These are phyloP conservation scores for Dentiscutata heterogama DNA, from an alignment of 371 early-diverging fungal species.

Conservation along the genomic window DNA sequence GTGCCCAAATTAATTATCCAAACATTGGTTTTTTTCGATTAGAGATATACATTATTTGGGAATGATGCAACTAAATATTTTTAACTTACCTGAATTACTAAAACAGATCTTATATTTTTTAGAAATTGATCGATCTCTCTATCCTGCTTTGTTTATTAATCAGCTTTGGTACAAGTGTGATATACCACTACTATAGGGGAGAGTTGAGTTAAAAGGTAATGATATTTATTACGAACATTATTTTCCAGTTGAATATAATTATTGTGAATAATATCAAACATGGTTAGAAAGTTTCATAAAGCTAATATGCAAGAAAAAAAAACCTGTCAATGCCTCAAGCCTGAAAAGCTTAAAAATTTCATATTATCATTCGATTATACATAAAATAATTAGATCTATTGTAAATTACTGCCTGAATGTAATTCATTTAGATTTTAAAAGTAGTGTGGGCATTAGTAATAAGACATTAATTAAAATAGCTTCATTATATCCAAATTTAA, in stretches of 20 bases:
- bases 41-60: constrained; percentile 41
- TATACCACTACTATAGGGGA: constrained; percentile 35
- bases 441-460: constrained; percentile 25
- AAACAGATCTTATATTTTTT: constrained; percentile 30
- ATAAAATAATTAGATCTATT: constrained; percentile 29
- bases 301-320: constrained; percentile 17
- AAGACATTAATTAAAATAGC: constrained; percentile 40
- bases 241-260: constrained; percentile 35
- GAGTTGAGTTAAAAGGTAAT: constrained; percentile 42
- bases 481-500: constrained; percentile 35
- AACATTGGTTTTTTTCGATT: constrained; percentile 38
- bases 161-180: constrained; percentile 25
- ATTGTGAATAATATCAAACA: constrained; percentile 37
- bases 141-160: constrained; percentile 32
- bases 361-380: constrained; percentile 19
- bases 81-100: constrained; percentile 12
- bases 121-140: constrained; percentile 29
- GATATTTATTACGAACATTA: constrained; percentile 37
- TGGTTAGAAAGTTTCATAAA: constrained; percentile 31
- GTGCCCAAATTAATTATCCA: constrained; percentile 32
- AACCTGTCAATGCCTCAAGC: constrained; percentile 11
- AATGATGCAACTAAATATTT: constrained; percentile 16
- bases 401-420: constrained; percentile 19
- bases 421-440: constrained; percentile 37
- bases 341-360: constrained; percentile 26